These are phyloP conservation scores for Ascochyta rabiei DNA, from an alignment of 2,329 filamentous ascomycete species.

Conservation along the genomic window DNA sequence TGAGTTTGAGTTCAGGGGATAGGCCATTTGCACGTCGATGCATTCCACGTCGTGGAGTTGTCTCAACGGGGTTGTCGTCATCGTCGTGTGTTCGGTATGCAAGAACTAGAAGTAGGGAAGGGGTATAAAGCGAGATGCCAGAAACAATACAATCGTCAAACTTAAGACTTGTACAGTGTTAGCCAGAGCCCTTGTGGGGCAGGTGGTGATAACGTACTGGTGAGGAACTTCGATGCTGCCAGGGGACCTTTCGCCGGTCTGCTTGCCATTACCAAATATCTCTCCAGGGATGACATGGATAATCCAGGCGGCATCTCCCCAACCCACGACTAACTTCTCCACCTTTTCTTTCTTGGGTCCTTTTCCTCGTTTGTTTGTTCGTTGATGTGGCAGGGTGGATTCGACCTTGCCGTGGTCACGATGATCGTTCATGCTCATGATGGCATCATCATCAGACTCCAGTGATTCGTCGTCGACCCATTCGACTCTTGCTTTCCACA, in stretches of 20 bases:
- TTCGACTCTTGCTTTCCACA: slow-evolving; percentile 90
- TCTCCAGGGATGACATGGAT: slow-evolving; percentile 84
- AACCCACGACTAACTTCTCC: slow-evolving; percentile 89
- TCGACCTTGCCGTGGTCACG: slow-evolving; percentile 42
- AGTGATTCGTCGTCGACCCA: slow-evolving; percentile 88
- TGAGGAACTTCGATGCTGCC: slow-evolving; percentile 90
- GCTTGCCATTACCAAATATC: slow-evolving; percentile 65
- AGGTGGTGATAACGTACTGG: slow-evolving; percentile 65
- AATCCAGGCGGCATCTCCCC: slow-evolving; percentile 96
- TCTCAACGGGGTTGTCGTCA: slow-evolving; percentile 64
- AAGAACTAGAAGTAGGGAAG: slow-evolving; percentile 86
- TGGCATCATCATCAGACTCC: slow-evolving; percentile 70
- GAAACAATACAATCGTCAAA: slow-evolving; percentile 96
- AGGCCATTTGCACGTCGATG: slow-evolving; percentile 77
- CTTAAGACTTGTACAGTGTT: slow-evolving; percentile 66
- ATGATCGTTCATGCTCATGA: slow-evolving; percentile 43
- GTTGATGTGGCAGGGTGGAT: slow-evolving; percentile 49
- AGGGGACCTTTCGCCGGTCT: slow-evolving; percentile 71
- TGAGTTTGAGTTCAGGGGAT: slow-evolving; percentile 86
- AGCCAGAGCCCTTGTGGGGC: slow-evolving; percentile 31
- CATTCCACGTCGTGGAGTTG: slow-evolving; percentile 68
- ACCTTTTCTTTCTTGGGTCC: slow-evolving; percentile 44
- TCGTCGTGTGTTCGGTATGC: slow-evolving; percentile 82
- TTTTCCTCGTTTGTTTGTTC: slow-evolving; percentile 48
- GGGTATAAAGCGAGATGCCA: slow-evolving; percentile 94